Base-by-base conservation (phyloP, 2,329 filamentous ascomycete genomes). In the Xylariaceae sp. region DNA sequence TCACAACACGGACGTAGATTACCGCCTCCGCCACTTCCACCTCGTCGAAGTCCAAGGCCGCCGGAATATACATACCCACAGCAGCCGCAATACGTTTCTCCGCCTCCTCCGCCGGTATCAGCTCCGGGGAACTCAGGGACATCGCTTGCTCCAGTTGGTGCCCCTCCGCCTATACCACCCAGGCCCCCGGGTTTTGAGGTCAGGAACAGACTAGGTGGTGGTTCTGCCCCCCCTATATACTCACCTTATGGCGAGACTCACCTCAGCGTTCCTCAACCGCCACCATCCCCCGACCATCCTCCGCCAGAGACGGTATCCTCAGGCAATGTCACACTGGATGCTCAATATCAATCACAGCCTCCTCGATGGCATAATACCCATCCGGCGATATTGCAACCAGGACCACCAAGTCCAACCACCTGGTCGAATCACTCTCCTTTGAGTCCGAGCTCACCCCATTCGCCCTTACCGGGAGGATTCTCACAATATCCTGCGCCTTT, bases 21-120 rank as follows among this genome's bases (percentile, higher is more conserved):
- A 11, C 54, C 58, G 10, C 54, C 56, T 12, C 58, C 52, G 45
- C 54, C 22, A 5, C 22, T 59, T 10, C 59, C 57, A 27, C 56
- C 58, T 30, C 49, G 56, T 30, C 49, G 56, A 48, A 57, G 47
- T 32, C 57, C 53, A 31, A 55, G 49, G 36, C 55, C 51, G 33
- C 52, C 45, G 31, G 49, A 40, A 35, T 36, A 27, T 35, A 39
- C 14, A 18, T 40, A 49, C 45, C 27, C 5, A 31, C 19, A 32
- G 18, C 41, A 43, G 36, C 41, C 35, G 22, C 42, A 50, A 10
- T 48, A 47, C 44, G 45, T 19, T 7, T 54, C 48, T 45, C 51
- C 55, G 14, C 52, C 49, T 11, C 55, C 51, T 32, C 54, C 55
- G 17, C 48, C 51, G 36, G 42, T 44, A 9, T 51, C 40, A 33